Evolutionary conservation across 768 basidiomycete genomes (phyloP), one percentile per base, ranked within the genome.

Genomic region (Hygrophorus russula): DNA sequence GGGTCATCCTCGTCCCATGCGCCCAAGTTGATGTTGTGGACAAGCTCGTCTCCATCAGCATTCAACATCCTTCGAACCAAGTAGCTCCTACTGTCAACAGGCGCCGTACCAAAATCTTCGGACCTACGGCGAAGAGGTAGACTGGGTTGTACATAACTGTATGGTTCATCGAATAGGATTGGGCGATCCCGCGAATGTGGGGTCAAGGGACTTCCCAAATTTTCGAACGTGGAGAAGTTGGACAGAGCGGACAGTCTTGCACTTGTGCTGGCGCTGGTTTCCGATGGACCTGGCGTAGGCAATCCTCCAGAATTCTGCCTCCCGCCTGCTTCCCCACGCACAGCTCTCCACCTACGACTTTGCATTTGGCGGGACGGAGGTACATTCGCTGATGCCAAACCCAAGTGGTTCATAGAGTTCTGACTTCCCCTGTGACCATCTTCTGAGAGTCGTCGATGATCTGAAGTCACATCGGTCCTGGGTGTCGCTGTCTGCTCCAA

Each of bases 101-200:
- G 24, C n/a, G 48, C 43, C 9, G 46, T 42, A 11, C 42, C n/a
- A 34, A 34, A 34, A 19, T 27, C 17, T 47, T 41, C 37, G 13
- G 33, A 17, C 4, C 24, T 24, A 3, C 24, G 24, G 24, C 29
- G 11, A 9, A 29, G 30, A n/a, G 18, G 13, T 37, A 46, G 31
- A 20, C 8, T 40, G 44, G 51, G 42, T 9, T 49, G 48, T 14
- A 54, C 40, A 48, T 64, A 64, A 47, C 63, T 67, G 10, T 55
- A 46, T 4, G 66, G 67, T 48, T 69, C 69, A 18, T 67, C 64
- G 41, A 69, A 69, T 10, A 69, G 52, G 8, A 69, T 56, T 30
- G 63, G 59, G 5, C 61, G 57, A 10, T 54, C 51, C n/a, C 54
- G 50, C 31, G 56, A 44, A 15, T 52, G 42, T 18, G 58, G 55